Conservation (phyloP, 805 yeast species). For the Pichia californica region DNA sequence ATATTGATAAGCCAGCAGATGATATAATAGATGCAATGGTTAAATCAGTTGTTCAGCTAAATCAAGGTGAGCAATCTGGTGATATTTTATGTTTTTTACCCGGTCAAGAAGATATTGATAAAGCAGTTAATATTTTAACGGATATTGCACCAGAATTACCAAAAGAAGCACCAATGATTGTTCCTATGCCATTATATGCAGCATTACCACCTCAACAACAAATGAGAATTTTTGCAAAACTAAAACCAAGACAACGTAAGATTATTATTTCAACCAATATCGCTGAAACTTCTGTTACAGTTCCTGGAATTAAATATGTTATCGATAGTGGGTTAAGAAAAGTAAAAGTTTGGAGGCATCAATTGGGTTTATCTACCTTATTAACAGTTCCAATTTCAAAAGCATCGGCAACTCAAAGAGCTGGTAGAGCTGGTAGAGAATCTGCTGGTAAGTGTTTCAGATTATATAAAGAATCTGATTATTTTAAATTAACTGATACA, state of each 20-base stretch:
- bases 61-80: slow-evolving; percentile 74
- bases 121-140: slow-evolving; percentile 57
- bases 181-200: slow-evolving; percentile 85
- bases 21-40: slow-evolving; percentile 80
- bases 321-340: slow-evolving; percentile 90
- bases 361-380: slow-evolving; percentile 85
- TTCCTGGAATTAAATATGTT: slow-evolving; percentile 89
- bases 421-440: slow-evolving; percentile 99
- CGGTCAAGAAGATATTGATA: slow-evolving; percentile 97
- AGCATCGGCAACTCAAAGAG: slow-evolving; percentile 90
- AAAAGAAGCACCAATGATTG: slow-evolving; percentile 65
- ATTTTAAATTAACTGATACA: slow-evolving; percentile 54
- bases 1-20: slow-evolving; percentile 57
- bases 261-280: slow-evolving; percentile 90
- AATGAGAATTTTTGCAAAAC: slow-evolving; percentile 64
- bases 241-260: slow-evolving; percentile 66
- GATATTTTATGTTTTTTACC: slow-evolving; percentile 90
- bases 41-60: slow-evolving; percentile 69
- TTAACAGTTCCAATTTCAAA: slow-evolving; percentile 88
- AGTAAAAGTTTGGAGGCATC: slow-evolving; percentile 92
- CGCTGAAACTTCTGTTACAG: slow-evolving; percentile 96
- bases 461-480: slow-evolving; percentile 71
- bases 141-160: slow-evolving; percentile 62
- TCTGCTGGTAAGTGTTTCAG: slow-evolving; percentile 84
- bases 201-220: slow-evolving; percentile 86